A percentile compares a stretch with the other conserved stretches of the same genome.
phyloP scores from a whole-genome alignment of 2,329 filamentous ascomycete species.

The Xylariales sp. region DNA sequence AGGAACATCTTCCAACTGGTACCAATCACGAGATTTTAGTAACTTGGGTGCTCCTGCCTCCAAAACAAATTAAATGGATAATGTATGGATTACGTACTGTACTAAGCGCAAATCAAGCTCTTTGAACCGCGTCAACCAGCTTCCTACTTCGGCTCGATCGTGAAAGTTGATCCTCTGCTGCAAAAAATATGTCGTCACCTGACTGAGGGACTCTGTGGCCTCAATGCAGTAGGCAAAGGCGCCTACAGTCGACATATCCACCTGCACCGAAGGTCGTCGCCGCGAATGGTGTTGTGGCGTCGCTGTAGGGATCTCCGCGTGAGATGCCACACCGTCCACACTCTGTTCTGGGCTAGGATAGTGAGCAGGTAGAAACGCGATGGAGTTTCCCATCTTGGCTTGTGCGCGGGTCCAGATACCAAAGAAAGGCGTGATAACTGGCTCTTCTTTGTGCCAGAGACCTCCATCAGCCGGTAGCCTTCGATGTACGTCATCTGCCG shows the following conservation, averaged over 20 bases:
- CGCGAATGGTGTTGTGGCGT: too few species aligned
- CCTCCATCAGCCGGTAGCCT: slow-evolving; percentile 31
- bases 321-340: too few species aligned
- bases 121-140: slow-evolving; percentile 41
- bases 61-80: too few species aligned
- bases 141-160: slow-evolving; percentile 31
- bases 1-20: slow-evolving; percentile 37
- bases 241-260: slow-evolving; percentile 34
- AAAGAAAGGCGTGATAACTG: slow-evolving; percentile 36
- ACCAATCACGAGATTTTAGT: too few species aligned
- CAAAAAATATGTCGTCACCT: slow-evolving; percentile 37
- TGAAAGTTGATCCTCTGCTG: slow-evolving; percentile 36
- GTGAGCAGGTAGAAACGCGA: slow-evolving; percentile 30
- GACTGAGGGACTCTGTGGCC: slow-evolving; percentile 38
- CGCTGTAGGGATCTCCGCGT: too few species aligned
- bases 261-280: too few species aligned
- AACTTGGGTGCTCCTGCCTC: too few species aligned
- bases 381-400: slow-evolving; percentile 34
- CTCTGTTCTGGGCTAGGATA: slow-evolving; percentile 11
- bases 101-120: slow-evolving; percentile 40
- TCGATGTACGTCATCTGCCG: slow-evolving; percentile 23
- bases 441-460: slow-evolving; percentile 32
- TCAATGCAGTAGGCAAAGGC: slow-evolving; percentile 41
- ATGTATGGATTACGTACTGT: too few species aligned
- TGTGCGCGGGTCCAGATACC: slow-evolving; percentile 38